A percentile compares a stretch with the other conserved stretches of the same genome.
These are phyloP conservation scores for Pythium guiyangense DNA, from an alignment of 352 stramenopile genomes.

Conservation along the genomic window DNA sequence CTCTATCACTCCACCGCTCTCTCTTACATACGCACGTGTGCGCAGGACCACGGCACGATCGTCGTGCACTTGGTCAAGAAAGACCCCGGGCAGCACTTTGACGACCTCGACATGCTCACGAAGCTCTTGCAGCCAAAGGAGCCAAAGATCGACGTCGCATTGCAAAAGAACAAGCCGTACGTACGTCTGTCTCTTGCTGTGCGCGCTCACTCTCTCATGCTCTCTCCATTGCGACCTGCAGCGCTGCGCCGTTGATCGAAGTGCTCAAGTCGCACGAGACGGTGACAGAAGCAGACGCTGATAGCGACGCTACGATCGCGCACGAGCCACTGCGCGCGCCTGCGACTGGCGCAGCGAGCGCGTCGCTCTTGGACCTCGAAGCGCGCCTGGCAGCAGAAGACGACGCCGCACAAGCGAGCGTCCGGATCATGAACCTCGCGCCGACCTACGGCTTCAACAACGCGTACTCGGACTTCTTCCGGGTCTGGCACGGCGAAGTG, in stretches of 20 bases:
- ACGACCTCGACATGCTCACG: conserved; percentile 91
- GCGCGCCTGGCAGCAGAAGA: conserved; percentile 24
- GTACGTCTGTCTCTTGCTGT: not conserved
- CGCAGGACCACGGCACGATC: conserved; percentile 90
- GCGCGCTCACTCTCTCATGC: not conserved
- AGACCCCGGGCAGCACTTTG: conserved; percentile 82
- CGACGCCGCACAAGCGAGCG: not conserved
- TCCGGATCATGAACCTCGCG: conserved; percentile 40
- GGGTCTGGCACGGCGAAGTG: conserved; percentile 89
- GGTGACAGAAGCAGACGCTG: not conserved
- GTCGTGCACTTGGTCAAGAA: conserved; percentile 89
- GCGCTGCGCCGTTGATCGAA: conserved; percentile 73
- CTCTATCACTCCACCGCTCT: not conserved
- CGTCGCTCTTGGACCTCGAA: conserved; percentile 57
- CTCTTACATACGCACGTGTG: not conserved
- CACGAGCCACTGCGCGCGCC: not conserved
- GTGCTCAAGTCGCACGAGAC: conserved; percentile 50
- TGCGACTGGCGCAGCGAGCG: conserved; percentile 11
- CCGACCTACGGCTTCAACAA: conserved; percentile 94
- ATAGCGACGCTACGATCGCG: too few relatives aligned
- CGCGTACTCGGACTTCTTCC: conserved; percentile 91
- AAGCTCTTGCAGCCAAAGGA: conserved; percentile 82
- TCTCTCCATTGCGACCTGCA: not conserved
- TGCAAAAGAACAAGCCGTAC: conserved; percentile 22
- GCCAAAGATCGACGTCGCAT: conserved; percentile 29